A percentile compares a stretch with the other conserved stretches of the same genome.
Conservation (phyloP, 805 yeast genomes). For the Candida tibetensis region DNA sequence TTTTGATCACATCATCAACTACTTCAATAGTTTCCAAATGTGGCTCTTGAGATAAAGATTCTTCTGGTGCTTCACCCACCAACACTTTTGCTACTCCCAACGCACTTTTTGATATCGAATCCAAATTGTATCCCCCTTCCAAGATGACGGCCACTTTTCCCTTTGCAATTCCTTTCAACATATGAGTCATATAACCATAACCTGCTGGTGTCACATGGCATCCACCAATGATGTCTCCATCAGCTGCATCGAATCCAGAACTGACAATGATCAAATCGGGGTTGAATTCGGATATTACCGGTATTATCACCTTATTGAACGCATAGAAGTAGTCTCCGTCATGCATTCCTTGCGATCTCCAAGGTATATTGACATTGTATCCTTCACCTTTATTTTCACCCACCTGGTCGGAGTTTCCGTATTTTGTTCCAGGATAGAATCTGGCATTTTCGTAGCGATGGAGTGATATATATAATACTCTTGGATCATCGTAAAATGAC, state of each 20-base stretch:
- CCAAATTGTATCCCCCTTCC: constrained; percentile 96
- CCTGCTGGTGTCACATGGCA: constrained; percentile 95
- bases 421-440: constrained; percentile 91
- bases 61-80: constrained; percentile 93
- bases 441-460: constrained; percentile 91
- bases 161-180: constrained; percentile 79
- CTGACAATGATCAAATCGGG: constrained; percentile 93
- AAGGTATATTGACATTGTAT: constrained; percentile 83
- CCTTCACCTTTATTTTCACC: constrained; percentile 91
- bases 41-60: constrained; percentile 62
- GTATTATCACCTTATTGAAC: constrained; percentile 80
- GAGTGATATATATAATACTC: constrained; percentile 85
- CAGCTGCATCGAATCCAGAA: constrained; percentile 98
- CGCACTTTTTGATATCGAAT: constrained; percentile 86
- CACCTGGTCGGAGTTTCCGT: constrained; percentile 75
- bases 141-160: constrained; percentile 87
- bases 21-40: constrained; percentile 74
- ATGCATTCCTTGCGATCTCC: constrained; percentile 89
- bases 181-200: constrained; percentile 93
- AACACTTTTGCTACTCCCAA: constrained; percentile 87
- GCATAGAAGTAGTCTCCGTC: constrained; percentile 96
- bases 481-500: constrained; percentile 83
- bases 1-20: constrained; percentile 72
- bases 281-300: constrained; percentile 81
- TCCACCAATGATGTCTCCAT: constrained; percentile 95